A percentile compares a stretch with the other conserved stretches of the same genome.
Conservation (phyloP, 331 rosid species). For the Spiraea crenata region DNA sequence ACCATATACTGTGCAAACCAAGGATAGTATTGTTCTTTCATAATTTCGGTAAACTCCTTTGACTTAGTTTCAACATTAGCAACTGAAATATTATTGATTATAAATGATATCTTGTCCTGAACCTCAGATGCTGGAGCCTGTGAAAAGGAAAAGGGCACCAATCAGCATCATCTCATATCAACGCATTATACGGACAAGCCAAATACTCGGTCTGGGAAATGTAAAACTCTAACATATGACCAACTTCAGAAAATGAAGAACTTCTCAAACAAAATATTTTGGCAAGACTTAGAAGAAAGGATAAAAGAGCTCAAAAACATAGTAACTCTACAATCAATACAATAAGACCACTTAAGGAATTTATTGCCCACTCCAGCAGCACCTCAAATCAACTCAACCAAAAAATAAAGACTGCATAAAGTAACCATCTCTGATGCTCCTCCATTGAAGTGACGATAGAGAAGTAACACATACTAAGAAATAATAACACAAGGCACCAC, state of each 20-base stretch:
- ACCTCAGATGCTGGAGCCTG: slow-evolving; percentile 97
- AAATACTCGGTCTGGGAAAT: neutral
- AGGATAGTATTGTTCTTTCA: slow-evolving; percentile 81
- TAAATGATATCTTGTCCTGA: slow-evolving; percentile 94
- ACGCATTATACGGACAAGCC: neutral
- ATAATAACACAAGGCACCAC: too few relatives aligned
- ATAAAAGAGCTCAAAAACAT: neutral
- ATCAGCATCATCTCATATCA: slow-evolving; percentile 13
- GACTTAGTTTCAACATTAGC: slow-evolving; percentile 75
- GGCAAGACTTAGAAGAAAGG: neutral
- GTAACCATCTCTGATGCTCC: neutral
- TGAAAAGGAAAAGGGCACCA: slow-evolving; percentile 18
- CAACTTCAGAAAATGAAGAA: neutral
- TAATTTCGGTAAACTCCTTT: slow-evolving; percentile 67
- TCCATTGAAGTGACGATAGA: neutral
- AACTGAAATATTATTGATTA: slow-evolving; percentile 77
- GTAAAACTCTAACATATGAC: neutral
- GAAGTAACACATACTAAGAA: neutral
- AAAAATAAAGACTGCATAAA: neutral
- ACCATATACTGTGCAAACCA: slow-evolving; percentile 99
- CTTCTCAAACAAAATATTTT: neutral
- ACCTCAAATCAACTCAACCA: neutral
- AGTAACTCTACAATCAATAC: too few relatives aligned
- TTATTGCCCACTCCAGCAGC: neutral
- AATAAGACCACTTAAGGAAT: neutral